A percentile compares a stretch with the other conserved stretches of the same genome.
phyloP scores from a whole-genome alignment of 2,329 filamentous ascomycete genomes.

The Fusarium sp. region DNA sequence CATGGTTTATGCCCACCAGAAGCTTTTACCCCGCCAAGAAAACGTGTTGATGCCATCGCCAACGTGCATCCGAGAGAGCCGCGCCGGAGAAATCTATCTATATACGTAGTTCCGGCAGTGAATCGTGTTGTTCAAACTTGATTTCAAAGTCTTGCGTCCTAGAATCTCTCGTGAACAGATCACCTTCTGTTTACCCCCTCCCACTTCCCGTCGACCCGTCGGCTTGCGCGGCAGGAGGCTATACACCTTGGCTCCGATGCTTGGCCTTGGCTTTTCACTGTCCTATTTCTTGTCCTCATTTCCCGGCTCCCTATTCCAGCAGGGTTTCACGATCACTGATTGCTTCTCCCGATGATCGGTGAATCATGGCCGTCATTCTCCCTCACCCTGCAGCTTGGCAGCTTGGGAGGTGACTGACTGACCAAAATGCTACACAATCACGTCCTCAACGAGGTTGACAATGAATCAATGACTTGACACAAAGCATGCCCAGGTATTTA shows the following conservation, averaged over 20 bases:
- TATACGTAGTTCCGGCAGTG: background rate
- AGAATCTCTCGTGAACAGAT: background rate
- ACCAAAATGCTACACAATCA: background rate
- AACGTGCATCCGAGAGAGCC: constrained; percentile 1
- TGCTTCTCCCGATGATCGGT: background rate
- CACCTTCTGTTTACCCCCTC: background rate
- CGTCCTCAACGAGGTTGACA: background rate
- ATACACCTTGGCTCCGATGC: background rate
- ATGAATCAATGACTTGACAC: background rate
- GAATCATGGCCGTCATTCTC: background rate
- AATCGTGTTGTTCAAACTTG: background rate
- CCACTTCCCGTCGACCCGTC: background rate
- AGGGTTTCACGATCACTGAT: background rate
- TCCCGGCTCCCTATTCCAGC: background rate
- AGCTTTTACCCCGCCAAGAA: constrained; percentile 34
- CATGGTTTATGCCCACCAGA: constrained; percentile 8
- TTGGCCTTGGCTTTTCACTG: background rate
- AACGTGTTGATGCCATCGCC: background rate
- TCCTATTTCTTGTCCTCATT: constrained; percentile 2
- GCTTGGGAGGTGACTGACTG: background rate
- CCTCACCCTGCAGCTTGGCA: background rate
- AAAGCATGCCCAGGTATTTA: background rate
- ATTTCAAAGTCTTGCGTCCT: too few species aligned
- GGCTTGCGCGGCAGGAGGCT: background rate
- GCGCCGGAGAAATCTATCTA: background rate